Evolutionary conservation across 2,329 filamentous ascomycete genomes (phyloP).

Genomic region (Pseudopyricularia cyperi): DNA sequence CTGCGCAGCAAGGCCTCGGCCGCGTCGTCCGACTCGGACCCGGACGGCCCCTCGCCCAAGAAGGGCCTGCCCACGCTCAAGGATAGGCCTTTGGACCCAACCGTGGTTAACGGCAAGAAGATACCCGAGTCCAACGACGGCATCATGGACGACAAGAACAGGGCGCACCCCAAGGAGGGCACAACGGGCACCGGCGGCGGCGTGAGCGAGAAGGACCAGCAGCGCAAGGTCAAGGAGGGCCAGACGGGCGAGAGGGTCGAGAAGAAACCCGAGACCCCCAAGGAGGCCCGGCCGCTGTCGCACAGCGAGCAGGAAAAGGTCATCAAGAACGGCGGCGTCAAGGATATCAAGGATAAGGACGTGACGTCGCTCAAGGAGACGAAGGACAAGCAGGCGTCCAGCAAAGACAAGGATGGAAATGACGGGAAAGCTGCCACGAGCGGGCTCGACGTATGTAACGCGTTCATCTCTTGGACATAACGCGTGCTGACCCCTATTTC

Average conservation of each 20-base stretch:
- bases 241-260: slow-evolving; percentile 51
- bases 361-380: slow-evolving; percentile 9
- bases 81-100: slow-evolving; percentile 37
- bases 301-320: slow-evolving; percentile 64
- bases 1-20: slow-evolving; percentile 21
- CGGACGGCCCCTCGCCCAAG: slow-evolving; percentile 15
- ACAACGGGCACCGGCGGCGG: slow-evolving; percentile 83
- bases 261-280: slow-evolving; percentile 71
- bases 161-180: slow-evolving; percentile 65
- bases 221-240: slow-evolving; percentile 53
- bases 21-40: neutral
- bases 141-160: slow-evolving; percentile 83
- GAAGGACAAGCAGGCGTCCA: slow-evolving; percentile 24
- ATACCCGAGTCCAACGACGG: slow-evolving; percentile 58
- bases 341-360: slow-evolving; percentile 25
- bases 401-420: slow-evolving; percentile 31
- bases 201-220: slow-evolving; percentile 76
- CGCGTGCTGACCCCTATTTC: slow-evolving; percentile 3
- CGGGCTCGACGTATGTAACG: slow-evolving; percentile 42
- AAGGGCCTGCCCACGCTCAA: slow-evolving; percentile 30
- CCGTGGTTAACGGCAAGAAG: slow-evolving; percentile 43
- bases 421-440: slow-evolving; percentile 18
- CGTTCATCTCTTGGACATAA: too few species aligned
- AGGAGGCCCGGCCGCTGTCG: slow-evolving; percentile 71
- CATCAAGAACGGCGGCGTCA: slow-evolving; percentile 27